phyloP scores from a whole-genome alignment of 345 rosid species.

The Acer yangbiense region DNA sequence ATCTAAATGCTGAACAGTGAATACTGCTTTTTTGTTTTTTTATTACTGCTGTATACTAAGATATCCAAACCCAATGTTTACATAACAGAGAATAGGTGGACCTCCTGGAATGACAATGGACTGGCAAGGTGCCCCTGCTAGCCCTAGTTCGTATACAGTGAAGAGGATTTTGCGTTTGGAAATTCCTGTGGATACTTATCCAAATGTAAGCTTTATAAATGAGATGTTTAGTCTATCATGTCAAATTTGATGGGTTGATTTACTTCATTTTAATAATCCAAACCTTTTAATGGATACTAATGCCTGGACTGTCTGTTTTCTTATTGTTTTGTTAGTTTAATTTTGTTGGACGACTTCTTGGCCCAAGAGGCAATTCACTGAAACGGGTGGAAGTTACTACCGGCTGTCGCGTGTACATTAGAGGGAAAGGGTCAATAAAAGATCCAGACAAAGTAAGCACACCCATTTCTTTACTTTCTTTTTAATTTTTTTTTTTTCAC shows the following conservation, averaged over 20 bases:
- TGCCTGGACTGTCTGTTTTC: conserved; percentile 8
- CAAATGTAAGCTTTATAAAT: conserved; percentile 47
- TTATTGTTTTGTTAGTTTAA: conserved; percentile 61
- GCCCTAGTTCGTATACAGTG: conserved; percentile 90
- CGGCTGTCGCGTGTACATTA: conserved; percentile 93
- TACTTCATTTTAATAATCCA: not conserved
- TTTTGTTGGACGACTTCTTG: conserved; percentile 97
- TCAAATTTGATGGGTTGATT: conserved; percentile 2
- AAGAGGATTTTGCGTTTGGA: conserved; percentile 97
- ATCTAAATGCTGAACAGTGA: not conserved
- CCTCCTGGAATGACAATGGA: conserved; percentile 98
- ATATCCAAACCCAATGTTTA: conserved; percentile 2
- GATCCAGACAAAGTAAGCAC: conserved; percentile 89
- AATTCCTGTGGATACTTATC: conserved; percentile 94
- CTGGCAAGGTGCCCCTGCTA: conserved; percentile 98
- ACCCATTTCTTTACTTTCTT: not conserved
- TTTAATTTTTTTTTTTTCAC: not conserved
- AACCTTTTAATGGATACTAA: not conserved
- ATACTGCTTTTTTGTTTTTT: not conserved
- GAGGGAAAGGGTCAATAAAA: conserved; percentile 98
- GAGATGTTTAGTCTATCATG: conserved; percentile 8
- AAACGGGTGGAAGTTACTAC: conserved; percentile 99
- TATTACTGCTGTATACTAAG: conserved; percentile 13
- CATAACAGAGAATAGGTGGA: conserved; percentile 75
- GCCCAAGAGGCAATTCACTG: conserved; percentile 97